Evolutionary conservation across 306 rosid species (phyloP), one percentile per base, ranked within the genome.

Genomic region (Canavalia ensiformis): DNA sequence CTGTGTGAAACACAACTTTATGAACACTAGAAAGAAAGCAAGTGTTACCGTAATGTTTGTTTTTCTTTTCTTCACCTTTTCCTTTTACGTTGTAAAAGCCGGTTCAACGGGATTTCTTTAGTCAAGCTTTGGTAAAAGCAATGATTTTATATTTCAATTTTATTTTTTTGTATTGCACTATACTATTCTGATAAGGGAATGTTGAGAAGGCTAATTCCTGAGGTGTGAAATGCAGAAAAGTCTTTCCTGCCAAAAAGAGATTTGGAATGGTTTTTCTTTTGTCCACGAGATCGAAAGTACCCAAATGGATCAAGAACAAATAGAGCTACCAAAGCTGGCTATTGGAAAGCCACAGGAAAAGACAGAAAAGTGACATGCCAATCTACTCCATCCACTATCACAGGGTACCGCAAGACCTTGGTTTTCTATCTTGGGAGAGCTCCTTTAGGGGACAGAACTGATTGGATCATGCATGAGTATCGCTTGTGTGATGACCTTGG

Each of bases 281-380:
- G 98, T 82, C 94, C 95, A 31, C 68, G 97, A n/a, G 98, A 94
- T 87, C 83, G 88, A 13, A 94, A 94, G 89, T 92, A 91, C 73
- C 97, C 97, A 42, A 95, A 91, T 80, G 97, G 97, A 66, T 92
- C 94, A 13, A 77, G 98, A 82, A 92, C 97, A 46, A 95, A 92
- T 73, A 84, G 98, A 89, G 98, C 97, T 13, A 95, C 98, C 29
- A 95, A 91, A 85, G 88, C 90, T 56, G 97, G 97, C 37, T 95
- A 95, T 83, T 92, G 98, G 98, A 95, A 95, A 88, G 98, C 97
- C 82, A 95, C 98, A 5, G 97, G 98, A 71, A 95, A 95, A 81
- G 98, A 95, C 68, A 84, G 92, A 64, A 91, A 87, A 75, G 85
- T 92, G 49, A 85, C 84, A 28, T 91, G 97, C 46, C 83, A 88